These are phyloP conservation scores for Agrocybe chaxingu DNA, from an alignment of 768 basidiomycete species.

Conservation along the genomic window DNA sequence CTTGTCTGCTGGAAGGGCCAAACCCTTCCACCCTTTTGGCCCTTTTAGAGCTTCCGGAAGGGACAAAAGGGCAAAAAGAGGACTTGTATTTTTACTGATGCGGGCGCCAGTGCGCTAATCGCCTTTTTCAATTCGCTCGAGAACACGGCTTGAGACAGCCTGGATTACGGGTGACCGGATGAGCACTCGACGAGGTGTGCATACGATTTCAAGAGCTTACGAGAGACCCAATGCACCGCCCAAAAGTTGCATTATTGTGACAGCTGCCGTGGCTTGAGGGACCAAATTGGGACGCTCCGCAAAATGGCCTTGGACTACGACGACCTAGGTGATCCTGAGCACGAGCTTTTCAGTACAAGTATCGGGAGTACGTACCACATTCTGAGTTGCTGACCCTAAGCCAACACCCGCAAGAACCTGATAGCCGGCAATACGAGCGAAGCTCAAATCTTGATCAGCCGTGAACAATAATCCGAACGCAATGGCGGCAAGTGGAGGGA, in stretches of 20 bases:
- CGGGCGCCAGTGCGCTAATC: too few species aligned
- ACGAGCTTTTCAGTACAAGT: background rate
- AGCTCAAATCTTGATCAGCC: background rate
- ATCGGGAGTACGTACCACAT: background rate
- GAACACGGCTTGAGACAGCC: too few species aligned
- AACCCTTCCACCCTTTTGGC: too few species aligned
- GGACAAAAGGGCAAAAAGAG: too few species aligned
- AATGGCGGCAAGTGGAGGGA: background rate
- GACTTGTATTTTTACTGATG: too few species aligned
- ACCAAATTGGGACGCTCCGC: slow-evolving; percentile 2
- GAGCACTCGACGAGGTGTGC: too few species aligned
- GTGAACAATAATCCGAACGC: slow-evolving; percentile 4
- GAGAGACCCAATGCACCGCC: slow-evolving; percentile 6
- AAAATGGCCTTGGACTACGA: slow-evolving; percentile 5
- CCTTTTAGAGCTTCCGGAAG: too few species aligned
- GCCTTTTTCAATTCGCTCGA: too few species aligned
- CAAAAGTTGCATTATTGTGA: slow-evolving; percentile 7
- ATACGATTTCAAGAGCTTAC: background rate
- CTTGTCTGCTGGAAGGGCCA: too few species aligned
- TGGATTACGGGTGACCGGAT: too few species aligned
- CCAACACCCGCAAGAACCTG: slow-evolving; percentile 6
- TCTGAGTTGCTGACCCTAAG: slow-evolving; percentile 3
- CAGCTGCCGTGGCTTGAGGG: slow-evolving; percentile 3
- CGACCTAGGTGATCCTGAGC: background rate
- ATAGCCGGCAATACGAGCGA: background rate